Percentiles rank a stretch among this genome's conserved stretches.
These are phyloP conservation scores for Candida tallmaniae DNA, from an alignment of 805 yeast species.

Conservation along the genomic window DNA sequence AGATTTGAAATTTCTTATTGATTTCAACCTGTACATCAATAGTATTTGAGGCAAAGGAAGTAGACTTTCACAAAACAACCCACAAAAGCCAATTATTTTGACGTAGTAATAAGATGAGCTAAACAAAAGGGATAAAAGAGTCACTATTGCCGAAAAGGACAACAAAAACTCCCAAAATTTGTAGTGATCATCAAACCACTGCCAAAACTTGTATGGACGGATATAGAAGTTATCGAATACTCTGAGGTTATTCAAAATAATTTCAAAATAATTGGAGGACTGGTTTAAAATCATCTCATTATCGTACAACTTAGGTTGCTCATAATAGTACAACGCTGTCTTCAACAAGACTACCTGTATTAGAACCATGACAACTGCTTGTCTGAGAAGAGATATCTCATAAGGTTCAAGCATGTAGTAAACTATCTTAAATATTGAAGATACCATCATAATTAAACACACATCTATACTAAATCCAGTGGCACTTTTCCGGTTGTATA, in stretches of 20 bases:
- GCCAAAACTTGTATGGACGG: constrained; percentile 78
- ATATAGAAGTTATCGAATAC: constrained; percentile 59
- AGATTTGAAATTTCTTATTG: constrained; percentile 74
- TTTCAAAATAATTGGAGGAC: constrained; percentile 12
- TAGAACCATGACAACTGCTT: constrained; percentile 78
- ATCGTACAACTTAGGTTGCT: constrained; percentile 22
- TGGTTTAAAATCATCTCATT: constrained; percentile 22
- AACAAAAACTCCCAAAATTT: constrained; percentile 62
- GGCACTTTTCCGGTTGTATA: constrained; percentile 58
- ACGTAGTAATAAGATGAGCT: constrained; percentile 35
- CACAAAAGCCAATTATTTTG: constrained; percentile 53
- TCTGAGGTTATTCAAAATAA: constrained; percentile 32
- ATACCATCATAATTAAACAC: constrained; percentile 84
- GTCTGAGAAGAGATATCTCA: constrained; percentile 73
- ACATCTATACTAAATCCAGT: constrained; percentile 88
- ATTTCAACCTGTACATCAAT: constrained; percentile 58
- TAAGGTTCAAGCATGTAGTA: constrained; percentile 79
- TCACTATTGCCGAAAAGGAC: constrained; percentile 39
- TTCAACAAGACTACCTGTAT: constrained; percentile 65
- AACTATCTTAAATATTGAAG: constrained; percentile 66
- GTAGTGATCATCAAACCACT: constrained; percentile 58
- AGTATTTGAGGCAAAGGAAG: constrained; percentile 77
- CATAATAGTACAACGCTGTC: constrained; percentile 58
- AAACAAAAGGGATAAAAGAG: constrained; percentile 38
- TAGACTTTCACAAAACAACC: constrained; percentile 67